Conservation (phyloP, 129 eudicot species). For the Artemisia argyi region DNA sequence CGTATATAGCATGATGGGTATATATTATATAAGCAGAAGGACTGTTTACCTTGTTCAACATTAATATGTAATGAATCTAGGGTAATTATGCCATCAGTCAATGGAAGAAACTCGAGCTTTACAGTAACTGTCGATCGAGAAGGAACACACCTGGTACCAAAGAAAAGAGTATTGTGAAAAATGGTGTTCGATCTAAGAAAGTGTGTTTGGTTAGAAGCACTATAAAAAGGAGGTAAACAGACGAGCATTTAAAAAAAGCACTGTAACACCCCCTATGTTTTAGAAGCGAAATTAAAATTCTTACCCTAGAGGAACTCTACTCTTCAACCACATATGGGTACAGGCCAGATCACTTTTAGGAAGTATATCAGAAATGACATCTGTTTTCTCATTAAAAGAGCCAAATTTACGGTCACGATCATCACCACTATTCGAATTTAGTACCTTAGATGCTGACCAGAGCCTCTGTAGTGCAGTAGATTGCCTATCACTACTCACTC, state of each 20-base stretch:
- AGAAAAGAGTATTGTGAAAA: neutral
- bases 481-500: constrained; percentile 21
- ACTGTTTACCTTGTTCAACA: constrained; percentile 63
- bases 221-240: no score
- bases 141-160: constrained; percentile 63
- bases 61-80: constrained; percentile 81
- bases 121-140: constrained; percentile 67
- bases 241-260: no score
- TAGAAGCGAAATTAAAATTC: neutral
- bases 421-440: constrained; percentile 33
- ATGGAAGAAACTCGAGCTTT: constrained; percentile 87
- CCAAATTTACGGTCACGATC: constrained; percentile 39
- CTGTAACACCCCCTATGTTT: neutral
- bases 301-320: constrained; percentile 93
- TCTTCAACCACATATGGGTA: constrained; percentile 90
- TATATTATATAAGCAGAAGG: neutral
- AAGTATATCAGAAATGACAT: constrained; percentile 46
- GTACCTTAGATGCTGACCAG: constrained; percentile 29
- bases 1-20: neutral
- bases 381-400: constrained; percentile 33
- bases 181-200: no score
- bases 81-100: constrained; percentile 83
- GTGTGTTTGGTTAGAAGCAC: no score
- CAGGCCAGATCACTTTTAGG: constrained; percentile 58
- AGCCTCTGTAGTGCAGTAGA: constrained; percentile 26